Evolutionary conservation across 2,329 filamentous ascomycete species (phyloP).

Genomic region (Didymella arachidicola): DNA sequence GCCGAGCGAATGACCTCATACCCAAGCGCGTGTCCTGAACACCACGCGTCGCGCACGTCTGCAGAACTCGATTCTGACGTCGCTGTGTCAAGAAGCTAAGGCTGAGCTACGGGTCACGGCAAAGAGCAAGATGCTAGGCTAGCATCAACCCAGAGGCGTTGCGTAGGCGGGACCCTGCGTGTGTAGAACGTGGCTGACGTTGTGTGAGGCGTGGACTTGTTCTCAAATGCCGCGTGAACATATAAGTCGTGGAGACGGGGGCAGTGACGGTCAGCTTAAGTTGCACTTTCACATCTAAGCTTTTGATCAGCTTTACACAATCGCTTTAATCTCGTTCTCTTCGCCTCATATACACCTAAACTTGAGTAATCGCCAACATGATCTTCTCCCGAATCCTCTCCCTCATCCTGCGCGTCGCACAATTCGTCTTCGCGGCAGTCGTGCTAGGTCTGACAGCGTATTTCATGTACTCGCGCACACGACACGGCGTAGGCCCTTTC

Average conservation of each 20-base stretch:
- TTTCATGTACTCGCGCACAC: constrained; percentile 33
- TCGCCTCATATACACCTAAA: background rate
- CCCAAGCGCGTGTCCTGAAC: constrained; percentile 11
- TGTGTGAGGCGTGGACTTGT: background rate
- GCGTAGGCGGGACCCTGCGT: constrained; percentile 6
- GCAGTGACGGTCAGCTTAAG: background rate
- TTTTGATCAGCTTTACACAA: background rate
- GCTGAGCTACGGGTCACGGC: constrained; percentile 10
- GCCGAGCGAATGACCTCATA: constrained; percentile 23
- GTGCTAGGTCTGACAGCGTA: constrained; percentile 41
- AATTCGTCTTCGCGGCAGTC: constrained; percentile 76
- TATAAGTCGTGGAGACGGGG: background rate
- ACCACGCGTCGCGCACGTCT: constrained; percentile 15
- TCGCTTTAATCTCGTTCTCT: background rate
- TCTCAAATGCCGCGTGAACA: background rate
- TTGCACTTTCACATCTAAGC: background rate
- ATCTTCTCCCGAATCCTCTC: constrained; percentile 60
- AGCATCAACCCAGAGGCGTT: constrained; percentile 13
- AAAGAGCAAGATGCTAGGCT: background rate
- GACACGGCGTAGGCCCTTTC: constrained; percentile 61
- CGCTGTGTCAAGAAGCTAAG: background rate
- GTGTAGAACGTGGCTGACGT: constrained; percentile 20
- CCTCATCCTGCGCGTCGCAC: constrained; percentile 65
- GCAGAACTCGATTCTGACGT: background rate
- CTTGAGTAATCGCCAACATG: constrained; percentile 28